Conservation (phyloP, 73 alveolate species). For the Paramecium primaurelia region DNA sequence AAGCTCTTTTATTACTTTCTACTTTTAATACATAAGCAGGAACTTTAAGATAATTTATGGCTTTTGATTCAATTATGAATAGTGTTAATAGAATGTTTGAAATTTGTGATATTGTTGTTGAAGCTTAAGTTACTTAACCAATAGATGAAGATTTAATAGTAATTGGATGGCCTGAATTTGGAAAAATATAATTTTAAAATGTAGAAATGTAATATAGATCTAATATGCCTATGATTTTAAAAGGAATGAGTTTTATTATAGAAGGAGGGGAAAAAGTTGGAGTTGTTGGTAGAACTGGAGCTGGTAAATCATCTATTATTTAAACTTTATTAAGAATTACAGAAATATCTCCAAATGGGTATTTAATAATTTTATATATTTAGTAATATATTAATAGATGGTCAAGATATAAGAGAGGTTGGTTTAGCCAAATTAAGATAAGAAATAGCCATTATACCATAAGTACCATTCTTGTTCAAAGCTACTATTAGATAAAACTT, state of each 20-base stretch:
- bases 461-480: slow-evolving; percentile 79
- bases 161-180: neutral
- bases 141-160: neutral
- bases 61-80: slow-evolving; percentile 49
- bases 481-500: slow-evolving; percentile 76
- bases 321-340: slow-evolving; percentile 79
- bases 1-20: neutral
- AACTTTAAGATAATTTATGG: slow-evolving; percentile 38
- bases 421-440: slow-evolving; percentile 72
- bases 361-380: neutral
- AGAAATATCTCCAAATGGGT: slow-evolving; percentile 68
- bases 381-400: slow-evolving; percentile 75
- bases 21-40: slow-evolving; percentile 36
- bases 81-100: slow-evolving; percentile 35
- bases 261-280: slow-evolving; percentile 71
- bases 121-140: neutral
- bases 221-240: slow-evolving; percentile 60
- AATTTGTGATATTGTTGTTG: neutral
- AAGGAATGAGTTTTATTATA: slow-evolving; percentile 61
- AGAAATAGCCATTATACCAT: slow-evolving; percentile 76
- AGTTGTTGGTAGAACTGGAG: slow-evolving; percentile 88
- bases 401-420: slow-evolving; percentile 69
- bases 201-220: slow-evolving; percentile 62
- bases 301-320: slow-evolving; percentile 82
- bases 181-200: neutral